phyloP scores from a whole-genome alignment of 306 rosid species.

The Cucurbita maxima region DNA sequence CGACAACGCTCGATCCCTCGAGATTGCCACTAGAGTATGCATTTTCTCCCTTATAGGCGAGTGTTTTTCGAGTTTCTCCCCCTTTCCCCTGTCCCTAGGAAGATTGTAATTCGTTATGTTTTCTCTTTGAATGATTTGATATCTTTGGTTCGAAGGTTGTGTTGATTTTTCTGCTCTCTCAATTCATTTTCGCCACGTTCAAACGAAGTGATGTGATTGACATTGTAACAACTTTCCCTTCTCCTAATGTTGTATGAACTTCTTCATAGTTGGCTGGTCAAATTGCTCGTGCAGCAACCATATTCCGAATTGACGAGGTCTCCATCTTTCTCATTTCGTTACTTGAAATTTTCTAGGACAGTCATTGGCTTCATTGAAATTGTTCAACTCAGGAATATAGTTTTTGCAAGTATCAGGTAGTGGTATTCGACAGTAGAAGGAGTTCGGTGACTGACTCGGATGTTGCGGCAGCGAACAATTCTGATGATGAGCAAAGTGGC shows the following conservation, averaged over 20 bases:
- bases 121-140: background rate
- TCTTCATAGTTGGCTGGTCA: conserved; percentile 71
- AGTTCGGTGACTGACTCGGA: conserved; percentile 15
- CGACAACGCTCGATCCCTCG: conserved; percentile 71
- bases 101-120: background rate
- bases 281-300: conserved; percentile 92
- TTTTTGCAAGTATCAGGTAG: conserved; percentile 37
- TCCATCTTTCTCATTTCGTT: background rate
- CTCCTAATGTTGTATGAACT: background rate
- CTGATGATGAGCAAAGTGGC: conserved; percentile 60
- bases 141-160: background rate
- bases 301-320: conserved; percentile 91
- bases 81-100: background rate
- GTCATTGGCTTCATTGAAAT: background rate
- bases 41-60: background rate
- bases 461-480: conserved; percentile 11
- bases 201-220: background rate
- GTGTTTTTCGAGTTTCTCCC: background rate
- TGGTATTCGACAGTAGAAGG: conserved; percentile 58
- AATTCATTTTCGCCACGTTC: background rate
- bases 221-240: background rate
- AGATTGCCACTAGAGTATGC: conserved; percentile 74
- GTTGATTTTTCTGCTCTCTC: background rate
- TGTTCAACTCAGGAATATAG: background rate
- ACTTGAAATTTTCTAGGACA: background rate